phyloP scores from a whole-genome alignment of 1,284 basidiomycete genomes.

The Sanghuangporus weigelae region DNA sequence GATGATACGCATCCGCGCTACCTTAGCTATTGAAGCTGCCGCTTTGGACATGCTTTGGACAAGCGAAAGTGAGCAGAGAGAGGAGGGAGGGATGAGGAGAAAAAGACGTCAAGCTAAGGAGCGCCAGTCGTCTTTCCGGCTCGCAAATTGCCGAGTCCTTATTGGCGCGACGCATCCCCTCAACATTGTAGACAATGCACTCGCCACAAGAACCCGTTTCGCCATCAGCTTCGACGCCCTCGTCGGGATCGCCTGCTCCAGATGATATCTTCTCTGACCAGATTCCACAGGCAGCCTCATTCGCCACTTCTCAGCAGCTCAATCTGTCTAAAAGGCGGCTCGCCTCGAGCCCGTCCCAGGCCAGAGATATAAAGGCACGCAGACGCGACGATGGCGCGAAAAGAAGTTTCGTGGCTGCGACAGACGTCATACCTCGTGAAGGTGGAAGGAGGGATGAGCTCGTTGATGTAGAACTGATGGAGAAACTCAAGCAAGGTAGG shows the following conservation, averaged over 20 bases:
- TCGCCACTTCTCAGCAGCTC: constrained; percentile 4
- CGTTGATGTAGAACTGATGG: constrained; percentile 17
- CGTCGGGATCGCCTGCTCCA: constrained; percentile 20
- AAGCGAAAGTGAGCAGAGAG: neutral
- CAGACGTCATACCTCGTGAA: neutral
- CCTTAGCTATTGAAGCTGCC: neutral
- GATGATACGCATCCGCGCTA: constrained; percentile 17
- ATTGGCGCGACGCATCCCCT: neutral
- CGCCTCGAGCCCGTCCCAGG: constrained; percentile 10
- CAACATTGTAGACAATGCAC: constrained; percentile 16
- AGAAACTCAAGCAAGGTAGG: constrained; percentile 14
- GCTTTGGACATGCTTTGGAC: constrained; percentile 8
- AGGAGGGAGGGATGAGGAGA: neutral
- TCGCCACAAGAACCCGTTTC: constrained; percentile 21
- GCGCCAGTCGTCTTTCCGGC: neutral
- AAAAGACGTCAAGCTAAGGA: neutral
- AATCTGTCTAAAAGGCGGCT: constrained; percentile 19
- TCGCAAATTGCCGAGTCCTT: neutral
- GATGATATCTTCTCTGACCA: constrained; percentile 11
- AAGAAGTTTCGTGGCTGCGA: neutral
- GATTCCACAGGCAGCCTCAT: neutral
- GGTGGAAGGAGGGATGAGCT: constrained; percentile 14
- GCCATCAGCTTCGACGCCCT: constrained; percentile 20
- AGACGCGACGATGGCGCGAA: constrained; percentile 17
- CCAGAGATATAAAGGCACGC: constrained; percentile 18